These are phyloP conservation scores for Alternaria infectoria DNA, from an alignment of 2,329 filamentous ascomycete species.

Conservation along the genomic window DNA sequence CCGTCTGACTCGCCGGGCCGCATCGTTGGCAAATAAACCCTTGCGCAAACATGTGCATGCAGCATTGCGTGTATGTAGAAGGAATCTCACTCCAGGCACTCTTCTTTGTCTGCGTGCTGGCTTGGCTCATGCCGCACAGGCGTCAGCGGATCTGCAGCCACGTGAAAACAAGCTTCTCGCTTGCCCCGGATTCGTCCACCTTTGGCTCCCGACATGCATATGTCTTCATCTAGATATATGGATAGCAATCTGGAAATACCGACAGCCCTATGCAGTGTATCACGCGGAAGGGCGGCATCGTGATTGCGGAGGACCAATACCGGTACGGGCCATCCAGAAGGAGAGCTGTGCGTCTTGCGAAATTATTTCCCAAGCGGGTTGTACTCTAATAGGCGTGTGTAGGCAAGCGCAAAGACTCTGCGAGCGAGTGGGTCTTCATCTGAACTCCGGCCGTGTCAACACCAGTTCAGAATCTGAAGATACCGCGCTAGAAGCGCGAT, in stretches of 20 bases:
- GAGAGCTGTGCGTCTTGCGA: background rate
- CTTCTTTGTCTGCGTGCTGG: background rate
- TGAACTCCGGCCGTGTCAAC: background rate
- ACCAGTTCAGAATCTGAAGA: background rate
- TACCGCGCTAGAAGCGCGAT: background rate
- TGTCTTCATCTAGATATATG: conserved; percentile 1
- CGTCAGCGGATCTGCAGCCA: conserved; percentile 3
- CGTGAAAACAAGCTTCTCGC: conserved; percentile 19
- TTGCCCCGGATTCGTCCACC: conserved; percentile 2
- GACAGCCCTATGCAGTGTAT: background rate
- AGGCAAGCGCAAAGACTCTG: background rate
- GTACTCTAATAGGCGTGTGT: background rate
- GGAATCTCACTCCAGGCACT: background rate
- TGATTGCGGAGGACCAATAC: background rate
- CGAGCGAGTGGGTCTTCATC: background rate
- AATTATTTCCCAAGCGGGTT: background rate
- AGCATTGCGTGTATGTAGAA: background rate
- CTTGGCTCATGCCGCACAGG: background rate
- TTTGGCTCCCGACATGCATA: background rate
- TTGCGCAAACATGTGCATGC: conserved; percentile 3
- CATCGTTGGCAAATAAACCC: background rate
- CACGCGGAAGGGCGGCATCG: background rate
- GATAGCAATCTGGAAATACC: conserved; percentile 9
- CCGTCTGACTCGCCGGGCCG: background rate
- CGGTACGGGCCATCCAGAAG: background rate